Evolutionary conservation across 768 basidiomycete species (phyloP).

Genomic region (Candolleomyces aberdarensis): DNA sequence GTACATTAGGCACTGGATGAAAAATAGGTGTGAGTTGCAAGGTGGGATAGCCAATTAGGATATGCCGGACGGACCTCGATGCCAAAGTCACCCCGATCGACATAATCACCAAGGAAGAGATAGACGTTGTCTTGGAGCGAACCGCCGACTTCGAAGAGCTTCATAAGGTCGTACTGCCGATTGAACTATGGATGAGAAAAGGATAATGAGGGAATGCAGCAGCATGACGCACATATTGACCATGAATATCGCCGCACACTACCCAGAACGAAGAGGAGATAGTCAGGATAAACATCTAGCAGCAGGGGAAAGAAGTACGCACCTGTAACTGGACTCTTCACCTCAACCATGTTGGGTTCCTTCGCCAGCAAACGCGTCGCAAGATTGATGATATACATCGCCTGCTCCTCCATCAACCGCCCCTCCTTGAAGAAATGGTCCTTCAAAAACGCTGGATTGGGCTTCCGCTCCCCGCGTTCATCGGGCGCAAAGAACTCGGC

Average conservation of each 20-base stretch:
- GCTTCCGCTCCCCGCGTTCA: slow-evolving; percentile 52
- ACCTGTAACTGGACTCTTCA: slow-evolving; percentile 91
- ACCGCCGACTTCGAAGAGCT: slow-evolving; percentile 94
- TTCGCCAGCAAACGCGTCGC: slow-evolving; percentile 61
- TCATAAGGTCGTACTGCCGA: slow-evolving; percentile 92
- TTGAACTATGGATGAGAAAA: not conserved
- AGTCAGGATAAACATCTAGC: not conserved
- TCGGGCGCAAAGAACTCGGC: slow-evolving; percentile 64
- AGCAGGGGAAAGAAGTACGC: slow-evolving; percentile 25
- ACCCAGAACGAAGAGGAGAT: not conserved
- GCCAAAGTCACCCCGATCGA: slow-evolving; percentile 93
- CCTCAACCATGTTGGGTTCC: slow-evolving; percentile 85
- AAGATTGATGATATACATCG: slow-evolving; percentile 73
- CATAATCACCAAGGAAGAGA: slow-evolving; percentile 95
- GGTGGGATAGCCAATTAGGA: not conserved
- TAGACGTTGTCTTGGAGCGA: slow-evolving; percentile 79
- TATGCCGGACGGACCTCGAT: slow-evolving; percentile 40
- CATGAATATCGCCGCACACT: slow-evolving; percentile 98
- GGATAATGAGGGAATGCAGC: not conserved
- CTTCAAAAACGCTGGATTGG: slow-evolving; percentile 78
- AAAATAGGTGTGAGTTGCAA: not conserved
- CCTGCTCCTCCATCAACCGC: slow-evolving; percentile 77
- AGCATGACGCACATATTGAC: slow-evolving; percentile 75
- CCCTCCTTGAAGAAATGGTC: slow-evolving; percentile 90
- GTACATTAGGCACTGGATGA: slow-evolving; percentile 76